Conservation (phyloP, 805 yeast species). For the Kurtzmaniella cleridarum region DNA sequence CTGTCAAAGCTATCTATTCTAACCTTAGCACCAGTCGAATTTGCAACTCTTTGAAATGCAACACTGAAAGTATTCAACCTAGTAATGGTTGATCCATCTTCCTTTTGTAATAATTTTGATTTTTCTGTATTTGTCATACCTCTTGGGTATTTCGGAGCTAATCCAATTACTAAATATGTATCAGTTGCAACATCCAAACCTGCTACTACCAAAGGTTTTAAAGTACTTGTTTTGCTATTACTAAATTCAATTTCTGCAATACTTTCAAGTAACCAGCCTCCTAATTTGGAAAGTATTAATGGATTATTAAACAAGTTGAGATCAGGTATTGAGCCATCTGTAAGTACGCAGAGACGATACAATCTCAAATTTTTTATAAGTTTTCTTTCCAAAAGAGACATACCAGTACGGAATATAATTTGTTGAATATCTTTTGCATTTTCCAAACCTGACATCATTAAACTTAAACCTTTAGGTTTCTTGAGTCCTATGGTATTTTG, state of each 20-base stretch:
- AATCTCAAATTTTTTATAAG: slow-evolving; percentile 72
- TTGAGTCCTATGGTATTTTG: slow-evolving; percentile 12
- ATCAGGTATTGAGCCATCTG: slow-evolving; percentile 74
- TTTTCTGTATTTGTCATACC: slow-evolving; percentile 32
- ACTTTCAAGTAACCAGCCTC: slow-evolving; percentile 87
- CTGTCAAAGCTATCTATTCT: slow-evolving; percentile 94
- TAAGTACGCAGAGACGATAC: slow-evolving; percentile 80
- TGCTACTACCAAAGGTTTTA: slow-evolving; percentile 82
- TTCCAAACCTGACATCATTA: slow-evolving; percentile 64
- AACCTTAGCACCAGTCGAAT: slow-evolving; percentile 78
- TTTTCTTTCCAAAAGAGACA: slow-evolving; percentile 80
- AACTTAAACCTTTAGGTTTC: slow-evolving; percentile 42
- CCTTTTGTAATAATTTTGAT: slow-evolving; percentile 26
- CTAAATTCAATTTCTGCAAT: slow-evolving; percentile 68
- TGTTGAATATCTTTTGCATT: slow-evolving; percentile 82
- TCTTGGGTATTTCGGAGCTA: slow-evolving; percentile 75
- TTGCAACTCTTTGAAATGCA: slow-evolving; percentile 87
- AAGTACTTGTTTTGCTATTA: slow-evolving; percentile 30
- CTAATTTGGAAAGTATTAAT: slow-evolving; percentile 73
- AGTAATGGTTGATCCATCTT: slow-evolving; percentile 37
- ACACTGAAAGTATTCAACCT: slow-evolving; percentile 76
- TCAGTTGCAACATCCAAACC: slow-evolving; percentile 67
- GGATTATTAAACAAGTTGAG: slow-evolving; percentile 78
- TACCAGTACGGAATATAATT: slow-evolving; percentile 80
- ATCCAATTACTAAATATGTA: slow-evolving; percentile 82